Base-by-base conservation (phyloP, 2,329 filamentous ascomycete genomes). In the Fusarium sp. region DNA sequence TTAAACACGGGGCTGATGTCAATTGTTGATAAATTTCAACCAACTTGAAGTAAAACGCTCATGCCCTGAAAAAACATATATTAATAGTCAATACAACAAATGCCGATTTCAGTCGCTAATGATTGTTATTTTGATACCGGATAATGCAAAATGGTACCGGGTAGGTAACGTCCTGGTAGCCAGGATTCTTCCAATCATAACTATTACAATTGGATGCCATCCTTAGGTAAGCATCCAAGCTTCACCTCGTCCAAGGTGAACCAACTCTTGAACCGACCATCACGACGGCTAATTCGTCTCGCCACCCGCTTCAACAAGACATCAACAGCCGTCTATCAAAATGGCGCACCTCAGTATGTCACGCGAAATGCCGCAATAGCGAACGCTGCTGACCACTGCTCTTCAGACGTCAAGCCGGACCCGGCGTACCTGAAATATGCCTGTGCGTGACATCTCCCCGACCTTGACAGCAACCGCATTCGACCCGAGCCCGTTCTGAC, bases 391-490 rank as follows among this genome's bases (percentile, higher is more conserved):
- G 57, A 77, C 63, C 36, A 37, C 33, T 25, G 21, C 13, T n/a
- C 21, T 14, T 31, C 53, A 78, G 76, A 77, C 57, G 74, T 77
- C 63, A 77, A 76, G 73, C 76, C 76, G 65, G 76, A 78, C 69
- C 76, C 76, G 72, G 76, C 75, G 56, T 76, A 71, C 68, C 72
- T 77, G 50, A 78, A 78, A 73, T 71, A 75, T 69, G 72, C 74
- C 63, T 71, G 76, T 77, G 66, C 67, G 75, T 71, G 63, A 71
- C 63, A 67, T 67, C 57, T 57, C 39, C 53, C 49, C 45, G 52
- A 47, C 50, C 27, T 46, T 58, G 44, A 66, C 53, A 39, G 35
- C 29, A n/a, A 49, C 36, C 32, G 15, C 36, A 31, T 23, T 47
- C 45, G 17, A 33, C 6, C 36, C 44, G 56, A 54, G 32, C 25